Conservation (phyloP, 179 eudicot genomes). For the Drosera spatulata region DNA sequence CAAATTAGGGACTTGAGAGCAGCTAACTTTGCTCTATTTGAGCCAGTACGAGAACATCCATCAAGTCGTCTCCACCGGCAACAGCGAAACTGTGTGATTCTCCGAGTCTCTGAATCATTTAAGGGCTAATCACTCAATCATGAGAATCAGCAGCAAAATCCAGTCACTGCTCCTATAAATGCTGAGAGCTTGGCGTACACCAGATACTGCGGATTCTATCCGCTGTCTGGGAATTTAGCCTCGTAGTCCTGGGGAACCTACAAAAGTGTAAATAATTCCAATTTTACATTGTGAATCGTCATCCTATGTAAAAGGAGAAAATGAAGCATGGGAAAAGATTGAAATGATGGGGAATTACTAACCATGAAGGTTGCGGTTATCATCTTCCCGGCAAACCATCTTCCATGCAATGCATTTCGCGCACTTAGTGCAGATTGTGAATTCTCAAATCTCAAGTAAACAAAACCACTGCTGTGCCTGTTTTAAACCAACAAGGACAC, state of each 20-base stretch:
- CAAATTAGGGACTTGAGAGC: background rate
- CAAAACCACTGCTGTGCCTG: constrained; percentile 75
- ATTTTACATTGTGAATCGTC: too few relatives aligned
- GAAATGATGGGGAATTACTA: constrained; percentile 18
- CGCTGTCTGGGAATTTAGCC: constrained; percentile 63
- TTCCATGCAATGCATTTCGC: constrained; percentile 68
- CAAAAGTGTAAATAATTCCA: constrained; percentile 1
- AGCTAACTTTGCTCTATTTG: too few relatives aligned
- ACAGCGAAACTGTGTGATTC: too few relatives aligned
- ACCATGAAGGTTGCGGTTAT: constrained; percentile 83
- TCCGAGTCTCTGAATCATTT: too few relatives aligned
- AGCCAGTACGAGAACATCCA: too few relatives aligned
- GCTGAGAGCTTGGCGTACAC: background rate
- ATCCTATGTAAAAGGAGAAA: background rate
- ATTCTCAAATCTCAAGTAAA: constrained; percentile 61
- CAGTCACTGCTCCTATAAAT: background rate
- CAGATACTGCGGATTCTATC: constrained; percentile 8
- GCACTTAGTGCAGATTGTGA: constrained; percentile 56
- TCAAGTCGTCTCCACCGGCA: too few relatives aligned
- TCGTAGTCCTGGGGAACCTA: constrained; percentile 66
- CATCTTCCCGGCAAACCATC: constrained; percentile 99
- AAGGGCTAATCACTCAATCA: background rate
- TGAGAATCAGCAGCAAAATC: background rate
- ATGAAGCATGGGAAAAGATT: background rate
- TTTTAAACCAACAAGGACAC: background rate